Conservation (phyloP, 2,329 filamentous ascomycete genomes). For the Phyllosticta ampelicida region DNA sequence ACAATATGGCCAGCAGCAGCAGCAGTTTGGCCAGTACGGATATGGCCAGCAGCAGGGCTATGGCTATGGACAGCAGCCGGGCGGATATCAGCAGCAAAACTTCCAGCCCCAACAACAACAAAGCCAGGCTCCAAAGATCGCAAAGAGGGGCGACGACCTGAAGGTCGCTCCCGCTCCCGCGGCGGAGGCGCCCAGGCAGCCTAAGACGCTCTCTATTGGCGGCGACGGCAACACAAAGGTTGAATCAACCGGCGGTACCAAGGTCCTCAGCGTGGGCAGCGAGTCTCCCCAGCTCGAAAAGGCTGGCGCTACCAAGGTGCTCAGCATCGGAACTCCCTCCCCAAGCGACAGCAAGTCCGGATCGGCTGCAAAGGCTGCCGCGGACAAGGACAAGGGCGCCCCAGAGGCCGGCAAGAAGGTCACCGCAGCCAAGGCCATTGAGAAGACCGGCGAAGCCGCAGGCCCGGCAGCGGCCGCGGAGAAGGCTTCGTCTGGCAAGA, state of each 20-base stretch:
- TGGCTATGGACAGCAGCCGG: slow-evolving; percentile 5
- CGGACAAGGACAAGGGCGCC: slow-evolving; percentile 31
- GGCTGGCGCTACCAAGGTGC: slow-evolving; percentile 52
- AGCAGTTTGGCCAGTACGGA: slow-evolving; percentile 43
- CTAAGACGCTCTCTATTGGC: slow-evolving; percentile 11
- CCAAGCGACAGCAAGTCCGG: slow-evolving; percentile 34
- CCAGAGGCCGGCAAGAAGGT: slow-evolving; percentile 71
- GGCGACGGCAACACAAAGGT: slow-evolving; percentile 47
- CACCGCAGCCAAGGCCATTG: slow-evolving; percentile 78
- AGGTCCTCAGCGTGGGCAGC: slow-evolving; percentile 50
- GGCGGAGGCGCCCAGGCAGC: slow-evolving; percentile 27
- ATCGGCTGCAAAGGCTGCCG: slow-evolving; percentile 36
- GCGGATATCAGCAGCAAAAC: slow-evolving; percentile 9
- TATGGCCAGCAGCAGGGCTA: slow-evolving; percentile 29
- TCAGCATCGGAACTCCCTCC: slow-evolving; percentile 54
- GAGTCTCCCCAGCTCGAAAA: slow-evolving; percentile 47
- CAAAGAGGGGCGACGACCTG: slow-evolving; percentile 43
- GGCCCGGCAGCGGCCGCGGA: slow-evolving; percentile 34
- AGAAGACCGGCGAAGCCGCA: slow-evolving; percentile 67
- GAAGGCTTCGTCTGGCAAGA: slow-evolving; percentile 43
- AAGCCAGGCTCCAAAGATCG: slow-evolving; percentile 49
- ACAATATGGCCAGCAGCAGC: slow-evolving; percentile 35
- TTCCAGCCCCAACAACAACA: slow-evolving; percentile 15
- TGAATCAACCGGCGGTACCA: slow-evolving; percentile 50
- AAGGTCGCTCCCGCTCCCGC: slow-evolving; percentile 39